phyloP scores from a whole-genome alignment of 257 asterid genomes.

The Prunella vulgaris region DNA sequence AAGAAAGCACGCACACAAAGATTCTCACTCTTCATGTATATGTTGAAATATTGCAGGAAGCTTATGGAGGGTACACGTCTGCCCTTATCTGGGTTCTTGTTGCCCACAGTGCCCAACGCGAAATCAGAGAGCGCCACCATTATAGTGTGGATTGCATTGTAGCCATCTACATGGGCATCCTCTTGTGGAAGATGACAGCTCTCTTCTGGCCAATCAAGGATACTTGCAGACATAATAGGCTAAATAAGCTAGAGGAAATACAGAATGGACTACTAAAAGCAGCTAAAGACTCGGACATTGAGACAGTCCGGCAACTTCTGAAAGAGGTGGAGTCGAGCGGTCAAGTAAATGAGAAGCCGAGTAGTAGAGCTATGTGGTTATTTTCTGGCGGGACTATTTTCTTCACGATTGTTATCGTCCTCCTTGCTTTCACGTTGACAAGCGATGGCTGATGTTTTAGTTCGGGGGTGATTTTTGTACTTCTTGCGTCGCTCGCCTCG shows the following conservation, averaged over 20 bases:
- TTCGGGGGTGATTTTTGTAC: not conserved
- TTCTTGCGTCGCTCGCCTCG: not conserved
- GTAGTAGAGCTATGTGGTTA: slow-evolving; percentile 55
- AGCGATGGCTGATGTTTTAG: slow-evolving; percentile 64
- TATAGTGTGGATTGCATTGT: slow-evolving; percentile 82
- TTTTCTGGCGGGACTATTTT: slow-evolving; percentile 74
- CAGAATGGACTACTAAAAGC: slow-evolving; percentile 63
- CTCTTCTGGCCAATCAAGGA: slow-evolving; percentile 77
- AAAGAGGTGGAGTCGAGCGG: slow-evolving; percentile 54
- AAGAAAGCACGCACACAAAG: too few species aligned
- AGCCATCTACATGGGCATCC: slow-evolving; percentile 91
- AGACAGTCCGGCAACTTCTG: slow-evolving; percentile 59
- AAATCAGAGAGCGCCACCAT: slow-evolving; percentile 93
- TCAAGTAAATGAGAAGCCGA: slow-evolving; percentile 34
- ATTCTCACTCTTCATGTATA: not conserved
- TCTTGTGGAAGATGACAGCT: slow-evolving; percentile 76
- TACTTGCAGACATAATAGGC: slow-evolving; percentile 32
- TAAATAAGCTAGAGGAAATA: slow-evolving; percentile 59
- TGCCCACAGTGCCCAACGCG: slow-evolving; percentile 90
- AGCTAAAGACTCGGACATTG: slow-evolving; percentile 83
- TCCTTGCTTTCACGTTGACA: slow-evolving; percentile 54
- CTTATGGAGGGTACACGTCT: slow-evolving; percentile 84
- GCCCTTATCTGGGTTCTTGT: slow-evolving; percentile 78
- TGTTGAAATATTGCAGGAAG: slow-evolving; percentile 56
- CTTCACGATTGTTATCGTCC: slow-evolving; percentile 53